phyloP scores from a whole-genome alignment of 768 basidiomycete species.

The Lyophyllum atratum region DNA sequence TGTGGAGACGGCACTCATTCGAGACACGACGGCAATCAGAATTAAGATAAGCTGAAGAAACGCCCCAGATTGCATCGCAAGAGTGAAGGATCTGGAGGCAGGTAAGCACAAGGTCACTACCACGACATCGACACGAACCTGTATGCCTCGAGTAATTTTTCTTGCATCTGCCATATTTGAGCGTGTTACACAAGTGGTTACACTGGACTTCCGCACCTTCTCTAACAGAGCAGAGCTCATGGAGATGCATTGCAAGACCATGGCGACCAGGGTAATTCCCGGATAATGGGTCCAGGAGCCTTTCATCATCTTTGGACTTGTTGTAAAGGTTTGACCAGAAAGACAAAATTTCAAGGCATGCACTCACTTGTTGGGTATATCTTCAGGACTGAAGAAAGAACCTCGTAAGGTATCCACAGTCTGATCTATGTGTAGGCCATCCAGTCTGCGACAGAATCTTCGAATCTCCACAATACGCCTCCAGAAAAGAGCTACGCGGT shows the following conservation, averaged over 20 bases:
- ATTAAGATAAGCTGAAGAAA: conserved; percentile 71
- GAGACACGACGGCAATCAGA: conserved; percentile 61
- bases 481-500: conserved; percentile 71
- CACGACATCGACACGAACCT: conserved; percentile 33
- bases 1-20: conserved; percentile 46
- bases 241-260: conserved; percentile 35
- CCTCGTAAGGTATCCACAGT: conserved; percentile 41
- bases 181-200: neutral
- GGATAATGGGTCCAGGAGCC: conserved; percentile 69
- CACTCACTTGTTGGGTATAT: conserved; percentile 37
- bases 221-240: conserved; percentile 40
- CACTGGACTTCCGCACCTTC: conserved; percentile 37
- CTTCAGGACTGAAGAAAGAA: conserved; percentile 50
- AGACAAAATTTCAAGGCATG: neutral
- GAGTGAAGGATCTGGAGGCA: conserved; percentile 53
- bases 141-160: conserved; percentile 42
- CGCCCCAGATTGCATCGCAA: conserved; percentile 71
- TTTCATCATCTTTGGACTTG: conserved; percentile 55
- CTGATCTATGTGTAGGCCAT: conserved; percentile 29
- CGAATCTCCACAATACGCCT: conserved; percentile 62
- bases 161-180: conserved; percentile 17
- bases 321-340: neutral
- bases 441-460: conserved; percentile 45
- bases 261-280: conserved; percentile 31
- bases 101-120: neutral